These are phyloP conservation scores for Goniomonas avonlea DNA, from an alignment of 78 protist genomes.

Conservation along the genomic window DNA sequence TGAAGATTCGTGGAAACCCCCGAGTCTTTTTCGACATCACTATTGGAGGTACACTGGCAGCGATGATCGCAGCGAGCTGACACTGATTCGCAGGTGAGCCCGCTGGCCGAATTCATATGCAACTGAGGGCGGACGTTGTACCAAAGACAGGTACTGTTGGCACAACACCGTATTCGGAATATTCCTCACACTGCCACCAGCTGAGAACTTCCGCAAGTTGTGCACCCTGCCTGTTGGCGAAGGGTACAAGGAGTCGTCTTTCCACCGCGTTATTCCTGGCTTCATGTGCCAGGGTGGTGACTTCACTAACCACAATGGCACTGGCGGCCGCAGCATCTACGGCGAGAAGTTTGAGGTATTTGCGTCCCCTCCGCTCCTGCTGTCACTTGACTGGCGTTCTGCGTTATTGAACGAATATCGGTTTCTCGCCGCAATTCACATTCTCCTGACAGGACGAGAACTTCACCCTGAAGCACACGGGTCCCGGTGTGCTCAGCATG, in stretches of 20 bases:
- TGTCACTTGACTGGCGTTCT: too few species aligned
- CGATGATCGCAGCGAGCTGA: too few species aligned
- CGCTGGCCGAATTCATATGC: conserved; percentile 2
- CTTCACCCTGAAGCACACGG: conserved; percentile 38
- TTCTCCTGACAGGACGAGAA: too few species aligned
- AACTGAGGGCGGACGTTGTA: neutral
- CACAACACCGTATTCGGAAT: too few species aligned
- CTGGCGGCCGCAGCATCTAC: conserved; percentile 52
- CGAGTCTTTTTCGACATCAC: conserved; percentile 5
- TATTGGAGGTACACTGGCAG: too few species aligned
- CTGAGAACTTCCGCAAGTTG: conserved; percentile 3
- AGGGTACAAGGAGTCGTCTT: neutral
- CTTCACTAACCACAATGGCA: conserved; percentile 40
- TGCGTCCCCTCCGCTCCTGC: too few species aligned
- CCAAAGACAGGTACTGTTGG: conserved; percentile 25
- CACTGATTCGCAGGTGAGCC: too few species aligned
- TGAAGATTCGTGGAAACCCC: neutral
- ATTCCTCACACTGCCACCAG: too few species aligned
- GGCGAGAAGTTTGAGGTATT: conserved; percentile 51
- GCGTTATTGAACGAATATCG: too few species aligned
- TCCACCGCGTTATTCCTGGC: conserved; percentile 51
- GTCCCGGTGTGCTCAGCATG: conserved; percentile 41
- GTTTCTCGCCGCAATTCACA: too few species aligned
- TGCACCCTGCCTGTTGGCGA: too few species aligned
- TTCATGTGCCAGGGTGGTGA: conserved; percentile 63